These are phyloP conservation scores for Globisporangium camurandrum DNA, from an alignment of 352 stramenopile genomes.

Conservation along the genomic window DNA sequence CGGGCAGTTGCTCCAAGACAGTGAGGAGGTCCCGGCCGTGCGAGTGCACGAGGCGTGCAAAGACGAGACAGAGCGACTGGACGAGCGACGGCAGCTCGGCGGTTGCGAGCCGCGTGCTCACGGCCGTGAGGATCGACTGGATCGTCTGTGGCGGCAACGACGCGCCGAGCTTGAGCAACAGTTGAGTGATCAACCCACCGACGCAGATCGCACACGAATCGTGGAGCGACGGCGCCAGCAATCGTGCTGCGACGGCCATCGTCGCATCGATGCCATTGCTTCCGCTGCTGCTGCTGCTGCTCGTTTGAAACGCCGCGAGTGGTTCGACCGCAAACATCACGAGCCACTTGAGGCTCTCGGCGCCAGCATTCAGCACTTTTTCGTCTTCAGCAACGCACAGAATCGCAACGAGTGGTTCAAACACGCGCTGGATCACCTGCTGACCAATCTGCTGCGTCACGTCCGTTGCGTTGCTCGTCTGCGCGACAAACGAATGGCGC, in stretches of 20 bases:
- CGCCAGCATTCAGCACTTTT: constrained; percentile 64
- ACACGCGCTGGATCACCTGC: constrained; percentile 62
- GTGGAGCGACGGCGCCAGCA: constrained; percentile 55
- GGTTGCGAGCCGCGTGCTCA: constrained; percentile 52
- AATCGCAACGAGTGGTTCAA: constrained; percentile 63
- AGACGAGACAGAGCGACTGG: constrained; percentile 79
- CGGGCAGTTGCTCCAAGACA: constrained; percentile 58
- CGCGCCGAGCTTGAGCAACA: constrained; percentile 59
- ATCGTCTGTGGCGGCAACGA: constrained; percentile 53
- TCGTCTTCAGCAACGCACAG: constrained; percentile 60
- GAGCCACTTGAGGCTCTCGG: constrained; percentile 79
- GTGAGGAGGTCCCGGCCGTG: constrained; percentile 61
- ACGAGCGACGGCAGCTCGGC: constrained; percentile 68
- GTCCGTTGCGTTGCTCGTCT: constrained; percentile 16
- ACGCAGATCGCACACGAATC: constrained; percentile 68
- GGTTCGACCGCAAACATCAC: constrained; percentile 72
- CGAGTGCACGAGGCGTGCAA: constrained; percentile 69
- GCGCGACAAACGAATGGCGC: constrained; percentile 56
- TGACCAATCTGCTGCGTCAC: constrained; percentile 39
- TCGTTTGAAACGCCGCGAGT: constrained; percentile 48
- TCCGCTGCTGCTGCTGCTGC: constrained; percentile 29
- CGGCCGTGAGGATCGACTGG: constrained; percentile 67
- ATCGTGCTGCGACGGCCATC: constrained; percentile 58
- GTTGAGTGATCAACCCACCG: constrained; percentile 73
- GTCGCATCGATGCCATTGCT: constrained; percentile 56